Evolutionary conservation across 2,329 filamentous ascomycete genomes (phyloP).

Genomic region (Alternaria solani): DNA sequence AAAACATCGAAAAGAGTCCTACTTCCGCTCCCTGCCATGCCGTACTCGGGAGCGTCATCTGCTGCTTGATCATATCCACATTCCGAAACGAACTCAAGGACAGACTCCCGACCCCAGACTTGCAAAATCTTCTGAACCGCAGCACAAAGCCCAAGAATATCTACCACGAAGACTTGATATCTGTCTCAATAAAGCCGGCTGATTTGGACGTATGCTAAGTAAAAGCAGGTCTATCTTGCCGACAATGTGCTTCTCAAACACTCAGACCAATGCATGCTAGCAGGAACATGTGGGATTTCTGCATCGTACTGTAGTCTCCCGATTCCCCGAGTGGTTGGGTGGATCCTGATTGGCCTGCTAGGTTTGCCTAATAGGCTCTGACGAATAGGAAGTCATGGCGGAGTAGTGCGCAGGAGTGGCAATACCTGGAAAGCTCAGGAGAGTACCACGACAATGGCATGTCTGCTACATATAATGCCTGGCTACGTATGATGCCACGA

Average conservation of each 20-base stretch:
- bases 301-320: background rate
- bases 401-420: background rate
- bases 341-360: background rate
- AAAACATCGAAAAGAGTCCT: no score
- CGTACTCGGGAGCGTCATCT: background rate
- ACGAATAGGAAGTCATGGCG: slow-evolving; percentile 1
- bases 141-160: background rate
- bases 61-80: background rate
- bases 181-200: background rate
- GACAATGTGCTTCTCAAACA: background rate
- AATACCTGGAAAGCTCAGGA: background rate
- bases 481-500: background rate
- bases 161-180: background rate
- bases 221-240: background rate
- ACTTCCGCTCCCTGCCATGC: background rate
- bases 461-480: background rate
- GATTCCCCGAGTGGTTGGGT: slow-evolving; percentile 1
- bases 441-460: background rate
- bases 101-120: background rate
- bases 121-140: background rate
- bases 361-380: background rate
- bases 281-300: background rate
- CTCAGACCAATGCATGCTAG: background rate
- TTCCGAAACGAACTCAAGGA: background rate
- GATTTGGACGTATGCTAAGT: background rate